Conservation (phyloP, 768 basidiomycete genomes). For the Mycena galericulata region DNA sequence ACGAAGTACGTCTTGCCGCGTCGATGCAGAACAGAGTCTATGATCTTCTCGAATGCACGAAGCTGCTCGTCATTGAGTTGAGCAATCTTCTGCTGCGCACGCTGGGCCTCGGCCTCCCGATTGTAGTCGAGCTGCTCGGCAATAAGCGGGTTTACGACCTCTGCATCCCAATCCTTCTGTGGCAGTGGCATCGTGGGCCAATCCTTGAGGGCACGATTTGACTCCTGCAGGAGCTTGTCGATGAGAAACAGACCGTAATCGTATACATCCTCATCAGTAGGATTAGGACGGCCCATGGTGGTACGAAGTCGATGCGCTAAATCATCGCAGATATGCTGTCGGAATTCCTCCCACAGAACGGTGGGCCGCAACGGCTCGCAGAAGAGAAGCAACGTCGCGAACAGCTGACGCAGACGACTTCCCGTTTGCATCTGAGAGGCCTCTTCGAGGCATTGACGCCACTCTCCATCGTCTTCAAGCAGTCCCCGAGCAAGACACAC, state of each 20-base stretch:
- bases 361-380: constrained; percentile 49
- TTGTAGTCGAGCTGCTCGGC: constrained; percentile 28
- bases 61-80: constrained; percentile 48
- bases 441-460: constrained; percentile 54
- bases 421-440: constrained; percentile 54
- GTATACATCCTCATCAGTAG: constrained; percentile 46
- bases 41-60: constrained; percentile 44
- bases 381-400: constrained; percentile 52
- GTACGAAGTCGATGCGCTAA: constrained; percentile 38
- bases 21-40: constrained; percentile 37
- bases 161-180: constrained; percentile 32
- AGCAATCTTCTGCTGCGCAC: constrained; percentile 14
- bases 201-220: constrained; percentile 38
- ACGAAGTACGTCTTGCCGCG: constrained; percentile 51
- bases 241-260: constrained; percentile 59
- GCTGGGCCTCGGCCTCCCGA: constrained; percentile 18
- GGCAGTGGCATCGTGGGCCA: constrained; percentile 30
- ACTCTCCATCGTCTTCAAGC: constrained; percentile 61
- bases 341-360: constrained; percentile 50
- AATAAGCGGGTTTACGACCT: constrained; percentile 33
- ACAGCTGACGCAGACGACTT: constrained; percentile 47
- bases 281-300: constrained; percentile 22
- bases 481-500: constrained; percentile 59
- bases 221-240: constrained; percentile 41
- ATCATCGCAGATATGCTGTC: constrained; percentile 55